Base-by-base conservation (phyloP, 805 yeast species). In the Saccharomycopsis fibuligera region DNA sequence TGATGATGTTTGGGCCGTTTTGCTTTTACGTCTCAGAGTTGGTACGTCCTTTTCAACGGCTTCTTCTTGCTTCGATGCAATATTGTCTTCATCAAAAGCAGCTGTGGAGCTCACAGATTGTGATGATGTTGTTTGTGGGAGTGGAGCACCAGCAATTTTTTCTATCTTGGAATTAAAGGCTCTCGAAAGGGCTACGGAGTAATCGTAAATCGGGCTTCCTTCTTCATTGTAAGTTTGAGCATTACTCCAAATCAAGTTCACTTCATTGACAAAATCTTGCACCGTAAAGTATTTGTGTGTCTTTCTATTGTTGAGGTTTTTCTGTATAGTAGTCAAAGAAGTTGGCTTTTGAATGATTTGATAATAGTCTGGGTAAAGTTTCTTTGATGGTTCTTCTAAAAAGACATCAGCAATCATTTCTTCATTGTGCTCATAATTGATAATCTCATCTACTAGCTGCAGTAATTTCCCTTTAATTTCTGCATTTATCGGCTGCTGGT, bases 181-280 rank as follows among this genome's bases (percentile, higher is more conserved):
- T 27, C 70, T 71, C 52, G 76, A 72, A 45, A 93, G 70, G 39
- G 75, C 73, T 35, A 62, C 65, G 0, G 97, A 83, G 65, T 88
- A 95, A 51, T 76, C 76, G 59, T 80, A 79, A 36, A 90, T 81
- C 46, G 78, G 71, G 46, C 93, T 78, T 1, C 76, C 78, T 45
- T 84, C 84, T 51, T 80, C 84, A 63, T 90, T 91, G 65, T 81
- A 91, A 1, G 73, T 62, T 60, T 79, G 79, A 1, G 97, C 96
- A 64, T 93, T 93, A 40, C 70, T 60, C 67, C 90, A 89, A 12
- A 91, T 81, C 45, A 82, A 67, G 25, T 69, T 66, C 5, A 83
- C 69, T 45, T 81, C 83, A 19, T 70, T 73, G 48, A 74, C 66
- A 58, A 88, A 85, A 43, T 72, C 78, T 33, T 74, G 76, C 49